Evolutionary conservation across 1,284 basidiomycete genomes (phyloP).

Genomic region (Leucoagaricus sp.): DNA sequence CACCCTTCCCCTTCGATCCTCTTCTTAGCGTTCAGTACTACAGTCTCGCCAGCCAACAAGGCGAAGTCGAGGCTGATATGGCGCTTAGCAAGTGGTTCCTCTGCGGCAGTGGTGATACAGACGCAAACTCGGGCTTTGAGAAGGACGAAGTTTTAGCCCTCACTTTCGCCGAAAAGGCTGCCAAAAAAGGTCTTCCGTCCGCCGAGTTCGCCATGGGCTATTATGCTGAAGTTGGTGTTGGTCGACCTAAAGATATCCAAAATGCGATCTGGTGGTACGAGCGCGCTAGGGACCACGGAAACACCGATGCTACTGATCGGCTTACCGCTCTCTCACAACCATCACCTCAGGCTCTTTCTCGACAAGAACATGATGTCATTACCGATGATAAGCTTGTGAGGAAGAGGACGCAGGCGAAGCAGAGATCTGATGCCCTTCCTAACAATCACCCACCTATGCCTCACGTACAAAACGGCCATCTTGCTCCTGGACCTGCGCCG

Average conservation of each 20-base stretch:
- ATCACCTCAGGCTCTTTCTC: constrained; percentile 64
- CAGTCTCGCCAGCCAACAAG: constrained; percentile 80
- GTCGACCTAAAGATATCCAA: constrained; percentile 65
- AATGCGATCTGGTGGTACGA: constrained; percentile 73
- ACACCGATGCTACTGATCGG: constrained; percentile 79
- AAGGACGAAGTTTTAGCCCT: constrained; percentile 89
- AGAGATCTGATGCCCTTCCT: constrained; percentile 55
- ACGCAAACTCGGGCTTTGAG: constrained; percentile 66
- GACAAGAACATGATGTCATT: constrained; percentile 79
- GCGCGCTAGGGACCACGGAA: constrained; percentile 79
- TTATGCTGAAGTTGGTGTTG: constrained; percentile 83
- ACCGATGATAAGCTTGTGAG: constrained; percentile 82
- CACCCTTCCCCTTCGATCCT: constrained; percentile 88
- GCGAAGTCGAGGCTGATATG: constrained; percentile 94
- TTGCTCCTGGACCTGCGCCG: too few relatives aligned
- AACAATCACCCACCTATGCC: constrained; percentile 14
- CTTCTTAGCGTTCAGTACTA: constrained; percentile 93
- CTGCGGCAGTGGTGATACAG: constrained; percentile 46
- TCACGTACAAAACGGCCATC: constrained; percentile 10
- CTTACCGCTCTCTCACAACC: constrained; percentile 67
- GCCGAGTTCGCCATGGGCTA: constrained; percentile 97
- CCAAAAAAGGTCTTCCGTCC: constrained; percentile 73
- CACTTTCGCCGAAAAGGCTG: constrained; percentile 92
- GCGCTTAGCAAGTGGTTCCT: constrained; percentile 95
- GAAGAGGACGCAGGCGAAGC: constrained; percentile 80